Conservation (phyloP, 441 rosid genomes). For the Populus hybrid region DNA sequence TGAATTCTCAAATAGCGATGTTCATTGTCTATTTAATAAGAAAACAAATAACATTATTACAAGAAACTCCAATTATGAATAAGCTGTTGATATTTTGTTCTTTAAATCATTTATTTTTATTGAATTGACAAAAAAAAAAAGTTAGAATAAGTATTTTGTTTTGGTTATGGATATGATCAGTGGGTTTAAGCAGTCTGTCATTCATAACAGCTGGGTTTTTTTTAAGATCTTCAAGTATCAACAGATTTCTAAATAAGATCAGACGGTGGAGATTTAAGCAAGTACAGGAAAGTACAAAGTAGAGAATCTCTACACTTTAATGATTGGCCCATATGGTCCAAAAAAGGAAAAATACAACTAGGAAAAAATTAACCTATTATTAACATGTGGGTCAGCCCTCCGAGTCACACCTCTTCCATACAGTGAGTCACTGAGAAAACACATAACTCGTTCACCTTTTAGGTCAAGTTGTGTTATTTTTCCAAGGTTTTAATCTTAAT, state of each 20-base stretch:
- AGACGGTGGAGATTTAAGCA: not conserved
- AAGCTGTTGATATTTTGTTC: no score
- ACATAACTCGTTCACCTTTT: constrained; percentile 29
- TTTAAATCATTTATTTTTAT: no score
- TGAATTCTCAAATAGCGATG: no score
- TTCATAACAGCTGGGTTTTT: no score
- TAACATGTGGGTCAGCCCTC: not conserved
- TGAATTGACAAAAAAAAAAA: not conserved
- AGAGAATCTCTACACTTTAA: not conserved
- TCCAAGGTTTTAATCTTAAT: not conserved
- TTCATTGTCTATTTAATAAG: no score
- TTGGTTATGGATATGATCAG: no score
- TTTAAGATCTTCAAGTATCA: no score
- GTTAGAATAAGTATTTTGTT: no score
- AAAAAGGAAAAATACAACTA: not conserved
- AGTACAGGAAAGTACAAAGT: constrained; percentile 21
- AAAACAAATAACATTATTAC: no score
- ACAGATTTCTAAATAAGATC: not conserved
- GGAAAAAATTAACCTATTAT: not conserved
- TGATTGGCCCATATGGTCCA: not conserved
- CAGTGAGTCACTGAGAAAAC: not conserved
- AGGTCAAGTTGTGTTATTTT: constrained; percentile 30
- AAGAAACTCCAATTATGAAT: no score
- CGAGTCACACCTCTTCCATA: not conserved
- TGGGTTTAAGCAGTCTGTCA: no score